These are phyloP conservation scores for Mycena vitilis DNA, from an alignment of 768 basidiomycete genomes.

Conservation along the genomic window DNA sequence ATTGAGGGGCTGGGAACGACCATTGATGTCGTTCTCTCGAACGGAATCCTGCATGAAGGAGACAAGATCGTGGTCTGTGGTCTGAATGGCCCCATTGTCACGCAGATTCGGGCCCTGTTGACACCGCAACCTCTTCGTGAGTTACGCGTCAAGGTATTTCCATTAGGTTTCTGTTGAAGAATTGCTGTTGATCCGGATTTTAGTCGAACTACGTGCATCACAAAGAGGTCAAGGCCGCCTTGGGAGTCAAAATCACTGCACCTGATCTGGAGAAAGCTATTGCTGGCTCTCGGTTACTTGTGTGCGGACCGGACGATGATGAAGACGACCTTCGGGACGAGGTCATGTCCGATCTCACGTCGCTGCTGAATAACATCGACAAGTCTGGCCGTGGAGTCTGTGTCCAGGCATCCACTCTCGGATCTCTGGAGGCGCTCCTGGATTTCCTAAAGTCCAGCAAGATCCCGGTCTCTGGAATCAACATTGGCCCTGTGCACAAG, in stretches of 20 bases:
- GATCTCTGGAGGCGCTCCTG: conserved; percentile 94
- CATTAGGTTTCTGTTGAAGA: conserved; percentile 24
- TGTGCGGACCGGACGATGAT: conserved; percentile 95
- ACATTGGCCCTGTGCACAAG: conserved; percentile 97
- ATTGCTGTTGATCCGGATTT: conserved; percentile 32
- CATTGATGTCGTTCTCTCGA: conserved; percentile 95
- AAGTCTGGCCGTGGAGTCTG: conserved; percentile 97
- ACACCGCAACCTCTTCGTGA: conserved; percentile 98
- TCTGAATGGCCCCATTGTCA: conserved; percentile 96
- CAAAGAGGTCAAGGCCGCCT: conserved; percentile 95
- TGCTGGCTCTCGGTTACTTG: conserved; percentile 93
- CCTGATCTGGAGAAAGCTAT: conserved; percentile 98
- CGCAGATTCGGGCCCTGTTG: conserved; percentile 91
- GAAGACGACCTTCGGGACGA: conserved; percentile 95
- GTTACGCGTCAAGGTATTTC: conserved; percentile 90
- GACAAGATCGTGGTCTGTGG: conserved; percentile 97
- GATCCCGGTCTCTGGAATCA: conserved; percentile 97
- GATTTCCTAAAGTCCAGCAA: conserved; percentile 96
- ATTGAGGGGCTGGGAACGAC: conserved; percentile 98
- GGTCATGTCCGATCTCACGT: conserved; percentile 95
- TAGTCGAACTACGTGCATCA: conserved; percentile 97
- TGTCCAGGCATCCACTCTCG: conserved; percentile 96
- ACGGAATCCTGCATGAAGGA: conserved; percentile 91
- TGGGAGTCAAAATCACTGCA: conserved; percentile 95
- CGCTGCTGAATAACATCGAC: conserved; percentile 89